Percentiles rank a stretch among this genome's conserved stretches.
phyloP scores from a whole-genome alignment of 2,329 filamentous ascomycete genomes.

The Cryphonectria radicalis region DNA sequence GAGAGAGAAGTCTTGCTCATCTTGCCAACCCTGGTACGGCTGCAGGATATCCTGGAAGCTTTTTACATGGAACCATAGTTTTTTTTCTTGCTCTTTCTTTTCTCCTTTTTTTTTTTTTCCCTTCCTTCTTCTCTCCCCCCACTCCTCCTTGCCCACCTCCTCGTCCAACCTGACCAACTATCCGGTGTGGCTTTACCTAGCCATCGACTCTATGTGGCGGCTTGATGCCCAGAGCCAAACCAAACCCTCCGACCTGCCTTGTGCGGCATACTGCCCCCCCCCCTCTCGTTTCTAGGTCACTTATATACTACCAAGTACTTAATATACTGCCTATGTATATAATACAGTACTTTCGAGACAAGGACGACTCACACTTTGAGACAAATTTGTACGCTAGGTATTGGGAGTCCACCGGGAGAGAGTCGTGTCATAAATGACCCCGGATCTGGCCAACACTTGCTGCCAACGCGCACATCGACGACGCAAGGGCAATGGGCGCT shows the following conservation, averaged over 20 bases:
- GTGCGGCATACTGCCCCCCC: neutral
- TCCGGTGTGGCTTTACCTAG: neutral
- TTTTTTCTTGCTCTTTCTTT: no score
- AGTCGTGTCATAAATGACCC: neutral
- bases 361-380: neutral
- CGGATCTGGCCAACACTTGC: no score
- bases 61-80: neutral
- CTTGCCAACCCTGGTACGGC: neutral
- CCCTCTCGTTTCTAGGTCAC: neutral
- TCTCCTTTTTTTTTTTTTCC: no score
- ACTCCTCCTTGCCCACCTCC: neutral
- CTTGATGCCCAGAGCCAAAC: neutral
- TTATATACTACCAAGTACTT: neutral
- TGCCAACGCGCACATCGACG: neutral
- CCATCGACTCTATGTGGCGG: neutral
- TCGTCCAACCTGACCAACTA: conserved; percentile 1
- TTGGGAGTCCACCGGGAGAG: no score
- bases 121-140: neutral
- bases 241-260: conserved; percentile 1
- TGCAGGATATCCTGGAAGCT: conserved; percentile 8
- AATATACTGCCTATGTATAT: neutral
- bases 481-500: neutral
- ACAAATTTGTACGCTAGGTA: neutral
- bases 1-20: neutral
- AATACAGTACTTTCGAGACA: neutral